These are phyloP conservation scores for Citrus reticulata DNA, from an alignment of 345 rosid species.

Conservation along the genomic window DNA sequence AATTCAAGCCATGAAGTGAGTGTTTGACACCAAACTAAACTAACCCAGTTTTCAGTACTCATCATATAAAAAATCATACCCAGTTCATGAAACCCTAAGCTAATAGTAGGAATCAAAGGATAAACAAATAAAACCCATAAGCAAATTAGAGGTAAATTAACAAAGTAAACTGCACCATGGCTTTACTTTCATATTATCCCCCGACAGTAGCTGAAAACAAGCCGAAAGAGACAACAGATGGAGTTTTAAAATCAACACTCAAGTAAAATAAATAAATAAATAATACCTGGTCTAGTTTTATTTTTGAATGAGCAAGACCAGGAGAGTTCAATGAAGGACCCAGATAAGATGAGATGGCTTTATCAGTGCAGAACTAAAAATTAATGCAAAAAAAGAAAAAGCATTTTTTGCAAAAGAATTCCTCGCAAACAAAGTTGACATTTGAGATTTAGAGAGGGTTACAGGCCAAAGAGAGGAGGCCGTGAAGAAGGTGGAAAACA, in stretches of 20 bases:
- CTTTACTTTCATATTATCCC: not conserved
- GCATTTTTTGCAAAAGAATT: not conserved
- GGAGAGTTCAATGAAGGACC: not conserved
- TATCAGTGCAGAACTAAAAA: not conserved
- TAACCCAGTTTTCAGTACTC: not conserved
- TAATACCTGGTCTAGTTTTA: not conserved
- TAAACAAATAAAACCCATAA: not conserved
- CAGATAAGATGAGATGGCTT: not conserved
- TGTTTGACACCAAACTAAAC: constrained; percentile 1
- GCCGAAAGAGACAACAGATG: not conserved
- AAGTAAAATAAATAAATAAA: not conserved
- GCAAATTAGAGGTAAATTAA: not conserved
- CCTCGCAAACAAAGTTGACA: not conserved
- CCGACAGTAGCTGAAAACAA: not conserved
- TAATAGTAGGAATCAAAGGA: not conserved
- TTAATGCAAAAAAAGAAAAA: too few relatives aligned
- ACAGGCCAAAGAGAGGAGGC: not conserved
- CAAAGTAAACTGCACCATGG: not conserved
- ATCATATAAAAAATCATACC: not conserved
- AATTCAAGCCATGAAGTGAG: constrained; percentile 1
- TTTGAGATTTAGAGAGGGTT: not conserved
- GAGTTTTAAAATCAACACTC: not conserved
- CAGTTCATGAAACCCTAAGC: constrained; percentile 6
- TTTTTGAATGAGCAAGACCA: not conserved
- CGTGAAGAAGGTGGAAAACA: not conserved